phyloP scores from a whole-genome alignment of 2,329 filamentous ascomycete species.

The Clarireedia monteithiana region DNA sequence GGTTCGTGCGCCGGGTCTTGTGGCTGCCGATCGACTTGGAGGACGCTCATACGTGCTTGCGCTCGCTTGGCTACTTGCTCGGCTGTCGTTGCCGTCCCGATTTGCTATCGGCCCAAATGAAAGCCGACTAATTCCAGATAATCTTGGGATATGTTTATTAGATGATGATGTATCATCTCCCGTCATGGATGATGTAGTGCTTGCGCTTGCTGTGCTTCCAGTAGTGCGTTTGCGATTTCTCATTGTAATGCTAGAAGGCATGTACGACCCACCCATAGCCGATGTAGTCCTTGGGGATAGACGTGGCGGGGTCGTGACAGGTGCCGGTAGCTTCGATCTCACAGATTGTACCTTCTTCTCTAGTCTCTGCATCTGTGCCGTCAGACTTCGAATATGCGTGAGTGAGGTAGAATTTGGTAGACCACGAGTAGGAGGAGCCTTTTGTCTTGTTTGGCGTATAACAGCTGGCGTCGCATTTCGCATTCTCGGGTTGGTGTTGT shows the following conservation, averaged over 20 bases:
- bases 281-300: slow-evolving; percentile 58
- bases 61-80: slow-evolving; percentile 9
- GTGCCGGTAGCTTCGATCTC: slow-evolving; percentile 83
- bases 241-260: slow-evolving; percentile 53
- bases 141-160: slow-evolving; percentile 45
- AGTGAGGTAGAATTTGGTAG: slow-evolving; percentile 62
- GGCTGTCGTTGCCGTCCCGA: slow-evolving; percentile 28
- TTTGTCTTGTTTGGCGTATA: slow-evolving; percentile 35
- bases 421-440: slow-evolving; percentile 31
- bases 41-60: slow-evolving; percentile 19
- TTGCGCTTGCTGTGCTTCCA: slow-evolving; percentile 35
- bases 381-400: slow-evolving; percentile 86
- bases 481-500: slow-evolving; percentile 13
- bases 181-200: slow-evolving; percentile 18
- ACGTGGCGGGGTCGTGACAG: slow-evolving; percentile 68
- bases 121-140: slow-evolving; percentile 54
- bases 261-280: slow-evolving; percentile 32
- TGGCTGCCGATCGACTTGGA: slow-evolving; percentile 23
- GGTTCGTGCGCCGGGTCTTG: slow-evolving; percentile 27
- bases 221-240: slow-evolving; percentile 63
- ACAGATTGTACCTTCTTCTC: slow-evolving; percentile 89
- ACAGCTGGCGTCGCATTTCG: slow-evolving; percentile 30
- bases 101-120: slow-evolving; percentile 57
- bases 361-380: slow-evolving; percentile 93
- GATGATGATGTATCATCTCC: slow-evolving; percentile 29